Base-by-base conservation (phyloP, 1,284 basidiomycete genomes). In the Microstroma glucosiphilum region DNA sequence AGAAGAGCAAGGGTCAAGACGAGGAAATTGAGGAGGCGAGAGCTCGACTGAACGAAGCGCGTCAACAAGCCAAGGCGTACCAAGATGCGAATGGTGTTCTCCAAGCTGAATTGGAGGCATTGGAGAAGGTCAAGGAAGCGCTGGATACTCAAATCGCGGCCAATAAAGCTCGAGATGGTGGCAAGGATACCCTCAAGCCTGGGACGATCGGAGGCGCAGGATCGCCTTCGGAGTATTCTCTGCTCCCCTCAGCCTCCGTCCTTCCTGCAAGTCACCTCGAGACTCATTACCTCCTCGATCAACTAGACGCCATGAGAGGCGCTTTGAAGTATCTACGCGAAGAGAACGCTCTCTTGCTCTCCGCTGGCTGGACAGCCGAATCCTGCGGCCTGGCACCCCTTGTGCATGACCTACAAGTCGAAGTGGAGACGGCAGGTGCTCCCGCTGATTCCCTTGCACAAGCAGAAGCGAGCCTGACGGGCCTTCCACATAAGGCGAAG, bases 31-130 rank as follows among this genome's bases (percentile, higher is more conserved):
- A 83, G 19, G 89, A 90, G 63, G 85, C 97, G 21, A 91, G 96
- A 80, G 82, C 79, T 37, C 88, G 93, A 70, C 83, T 97, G 1
- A 81, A 83, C 37, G 92, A 92, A 78, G 85, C 87, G 8, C 86
- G 87, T 77, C 89, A 90, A 78, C 90, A 93, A 75, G 91, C 94
- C 79, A 85, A 88, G 66, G 87, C 88, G 26, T 91, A 92, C 70
- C 89, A 92, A 76, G 92, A 94, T 69, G 91, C 91, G 0, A 89
- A 96, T 82, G 92, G 93, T 70, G 89, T 91, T 72, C 81, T 97
- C 23, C 92, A 96, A 76, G 85, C 86, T 3, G 94, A 98, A 73
- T 81, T 94, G 66, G 92, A 96, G 77, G 79, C 83, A 8, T 82
- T 96, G 63, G 91, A 93, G 79, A 87, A 90, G 76, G 91, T 96